Evolutionary conservation across 225 moss, liverwort and hornwort genomes (phyloP), one percentile per base, ranked within the genome.

Genomic region (Polytrichum commune): DNA sequence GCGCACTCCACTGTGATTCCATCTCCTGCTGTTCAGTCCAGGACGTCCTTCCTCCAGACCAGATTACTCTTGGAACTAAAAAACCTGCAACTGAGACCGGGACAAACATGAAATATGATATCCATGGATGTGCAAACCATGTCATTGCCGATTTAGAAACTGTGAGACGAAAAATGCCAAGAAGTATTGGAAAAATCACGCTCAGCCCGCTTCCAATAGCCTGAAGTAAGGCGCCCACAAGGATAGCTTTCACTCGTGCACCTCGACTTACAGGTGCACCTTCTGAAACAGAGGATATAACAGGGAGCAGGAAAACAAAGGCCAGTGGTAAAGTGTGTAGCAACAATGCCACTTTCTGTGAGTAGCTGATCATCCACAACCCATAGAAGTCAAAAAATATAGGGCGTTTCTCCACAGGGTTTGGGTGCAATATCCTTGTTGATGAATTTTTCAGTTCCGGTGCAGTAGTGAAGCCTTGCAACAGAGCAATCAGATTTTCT

Each of bases 41-140:
- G 46, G 46, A 80, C 70, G 72, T 90, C 76, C 73, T 86, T 73
- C 32, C 69, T 66, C 72, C 70, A 23, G 80, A 79, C 73, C 87
- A 89, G 9, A 85, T 72, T 54, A 77, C 79, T 79, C 87, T 87
- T 32, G 97, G 97, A 60, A 93, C 74, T 54, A 98, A 67, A 55
- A 92, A 78, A 54, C 97, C 97, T 54, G 82, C 97, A 67, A 93
- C 63, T 64, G 92, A 85, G 60, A 91, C 80, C 4, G 97, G 97
- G 19, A 86, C 85, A 73, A 94, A 94, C 90, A 98, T 87, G 73
- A 80, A 80, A 63, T 92, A 84, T 19, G 94, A 91, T 65, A 98
- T 91, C 97, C 94, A 98, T 9, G 91, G 94, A 70, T 85, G 82
- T 19, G 94, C 88, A 81, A 98, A 98, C 96, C 97, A 98, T 7